Percentiles rank a stretch among this genome's conserved stretches.
Evolutionary conservation across 2,329 filamentous ascomycete genomes (phyloP).

Genomic region (Epichloe typhina): DNA sequence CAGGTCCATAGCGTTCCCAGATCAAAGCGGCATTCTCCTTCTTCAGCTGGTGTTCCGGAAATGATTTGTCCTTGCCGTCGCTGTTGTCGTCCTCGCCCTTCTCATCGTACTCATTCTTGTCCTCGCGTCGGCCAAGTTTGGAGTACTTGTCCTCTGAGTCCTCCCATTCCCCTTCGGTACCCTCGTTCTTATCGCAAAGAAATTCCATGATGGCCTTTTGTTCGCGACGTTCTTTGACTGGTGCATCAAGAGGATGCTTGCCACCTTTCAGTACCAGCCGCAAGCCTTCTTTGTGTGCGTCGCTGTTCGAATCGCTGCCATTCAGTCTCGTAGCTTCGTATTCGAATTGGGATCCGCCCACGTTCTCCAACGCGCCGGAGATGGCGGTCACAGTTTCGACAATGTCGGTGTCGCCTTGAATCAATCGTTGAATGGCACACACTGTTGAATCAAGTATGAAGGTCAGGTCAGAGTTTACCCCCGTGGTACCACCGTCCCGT

Average conservation of each 20-base stretch:
- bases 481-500: background rate
- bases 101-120: constrained; percentile 17
- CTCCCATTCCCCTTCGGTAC: constrained; percentile 57
- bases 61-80: constrained; percentile 25
- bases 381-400: constrained; percentile 54
- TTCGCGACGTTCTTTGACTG: constrained; percentile 32
- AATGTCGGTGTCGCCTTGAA: constrained; percentile 33
- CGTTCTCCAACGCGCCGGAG: constrained; percentile 53
- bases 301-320: constrained; percentile 47
- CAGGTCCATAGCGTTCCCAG: constrained; percentile 59
- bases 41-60: constrained; percentile 37
- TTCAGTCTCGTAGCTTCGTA: constrained; percentile 54
- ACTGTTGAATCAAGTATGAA: constrained; percentile 33
- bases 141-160: constrained; percentile 28
- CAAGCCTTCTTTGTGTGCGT: constrained; percentile 58
- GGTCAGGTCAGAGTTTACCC: background rate
- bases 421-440: constrained; percentile 56
- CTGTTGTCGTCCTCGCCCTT: constrained; percentile 17
- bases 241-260: constrained; percentile 37
- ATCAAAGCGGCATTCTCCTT: constrained; percentile 51
- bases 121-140: background rate
- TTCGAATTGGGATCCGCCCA: constrained; percentile 48
- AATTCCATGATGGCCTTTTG: constrained; percentile 79
- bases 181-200: constrained; percentile 61
- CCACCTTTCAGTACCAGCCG: constrained; percentile 55